Evolutionary conservation across 345 rosid genomes (phyloP).

Genomic region (Aegle marmelos): DNA sequence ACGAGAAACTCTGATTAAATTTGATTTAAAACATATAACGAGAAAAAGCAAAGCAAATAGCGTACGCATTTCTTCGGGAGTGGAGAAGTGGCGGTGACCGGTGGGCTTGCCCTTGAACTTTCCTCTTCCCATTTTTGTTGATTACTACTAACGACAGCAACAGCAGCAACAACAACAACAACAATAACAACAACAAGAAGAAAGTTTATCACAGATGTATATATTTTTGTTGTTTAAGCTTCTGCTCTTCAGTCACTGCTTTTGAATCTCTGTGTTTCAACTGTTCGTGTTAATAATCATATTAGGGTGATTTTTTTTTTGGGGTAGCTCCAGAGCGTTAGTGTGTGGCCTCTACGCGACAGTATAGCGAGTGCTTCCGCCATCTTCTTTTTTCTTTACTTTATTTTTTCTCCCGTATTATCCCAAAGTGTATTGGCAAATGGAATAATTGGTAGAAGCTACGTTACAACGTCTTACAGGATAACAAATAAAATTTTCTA

Average conservation of each 20-base stretch:
- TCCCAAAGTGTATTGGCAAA: neutral
- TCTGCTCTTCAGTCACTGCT: neutral
- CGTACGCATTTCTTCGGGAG: conserved; percentile 61
- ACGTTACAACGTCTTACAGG: too few species aligned
- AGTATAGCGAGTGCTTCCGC: neutral
- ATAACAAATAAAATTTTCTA: too few species aligned
- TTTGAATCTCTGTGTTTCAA: neutral
- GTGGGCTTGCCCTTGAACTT: conserved; percentile 80
- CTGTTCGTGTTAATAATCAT: too few species aligned
- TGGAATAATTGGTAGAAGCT: neutral
- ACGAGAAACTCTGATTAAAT: neutral
- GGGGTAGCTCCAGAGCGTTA: neutral
- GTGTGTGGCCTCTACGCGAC: conserved; percentile 4
- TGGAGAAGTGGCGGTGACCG: conserved; percentile 69
- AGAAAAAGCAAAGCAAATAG: neutral
- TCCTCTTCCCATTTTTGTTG: conserved; percentile 54
- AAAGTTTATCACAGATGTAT: neutral
- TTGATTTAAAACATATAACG: neutral
- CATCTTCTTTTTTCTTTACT: neutral
- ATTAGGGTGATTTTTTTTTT: neutral
- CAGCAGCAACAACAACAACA: neutral
- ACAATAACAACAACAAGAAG: neutral
- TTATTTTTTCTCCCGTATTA: neutral
- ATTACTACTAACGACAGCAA: neutral
- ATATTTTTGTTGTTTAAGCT: neutral